These are phyloP conservation scores for Sporothrix protearum DNA, from an alignment of 2,329 filamentous ascomycete species.

Conservation along the genomic window DNA sequence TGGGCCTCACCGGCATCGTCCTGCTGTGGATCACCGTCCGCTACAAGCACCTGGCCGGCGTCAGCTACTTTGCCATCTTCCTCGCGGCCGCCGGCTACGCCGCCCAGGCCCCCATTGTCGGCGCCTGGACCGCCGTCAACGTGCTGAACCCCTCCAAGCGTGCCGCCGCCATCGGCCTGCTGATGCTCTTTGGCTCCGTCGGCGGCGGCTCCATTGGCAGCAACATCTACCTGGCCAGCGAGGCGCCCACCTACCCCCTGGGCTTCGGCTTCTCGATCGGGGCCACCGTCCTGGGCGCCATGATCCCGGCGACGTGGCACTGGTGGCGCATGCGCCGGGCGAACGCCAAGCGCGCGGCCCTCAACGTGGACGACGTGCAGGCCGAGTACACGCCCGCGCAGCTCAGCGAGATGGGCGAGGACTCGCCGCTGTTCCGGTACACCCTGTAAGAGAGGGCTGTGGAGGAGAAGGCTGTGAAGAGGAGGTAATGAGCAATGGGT, in stretches of 20 bases:
- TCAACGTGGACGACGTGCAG: constrained; percentile 16
- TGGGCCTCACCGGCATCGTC: constrained; percentile 29
- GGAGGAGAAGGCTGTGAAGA: neutral
- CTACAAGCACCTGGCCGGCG: constrained; percentile 27
- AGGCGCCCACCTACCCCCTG: constrained; percentile 29
- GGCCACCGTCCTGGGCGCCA: constrained; percentile 27
- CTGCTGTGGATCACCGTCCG: constrained; percentile 29
- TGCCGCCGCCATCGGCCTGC: constrained; percentile 28
- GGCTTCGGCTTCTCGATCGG: constrained; percentile 29
- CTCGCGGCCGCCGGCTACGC: constrained; percentile 29
- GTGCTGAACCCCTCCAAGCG: constrained; percentile 30
- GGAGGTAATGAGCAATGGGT: neutral
- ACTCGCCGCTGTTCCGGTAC: constrained; percentile 25
- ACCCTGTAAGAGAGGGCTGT: constrained; percentile 9
- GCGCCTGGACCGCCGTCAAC: constrained; percentile 22
- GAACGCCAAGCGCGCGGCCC: constrained; percentile 20
- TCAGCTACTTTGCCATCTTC: constrained; percentile 31
- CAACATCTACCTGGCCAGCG: constrained; percentile 29
- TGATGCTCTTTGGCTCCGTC: constrained; percentile 27
- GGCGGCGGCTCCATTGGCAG: constrained; percentile 25
- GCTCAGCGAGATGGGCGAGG: constrained; percentile 25
- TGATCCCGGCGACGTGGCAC: constrained; percentile 24
- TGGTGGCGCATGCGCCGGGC: constrained; percentile 22
- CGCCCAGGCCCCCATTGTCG: constrained; percentile 20
- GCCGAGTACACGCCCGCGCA: constrained; percentile 21